These are phyloP conservation scores for Gossypium australe DNA, from an alignment of 345 rosid genomes.

Conservation along the genomic window DNA sequence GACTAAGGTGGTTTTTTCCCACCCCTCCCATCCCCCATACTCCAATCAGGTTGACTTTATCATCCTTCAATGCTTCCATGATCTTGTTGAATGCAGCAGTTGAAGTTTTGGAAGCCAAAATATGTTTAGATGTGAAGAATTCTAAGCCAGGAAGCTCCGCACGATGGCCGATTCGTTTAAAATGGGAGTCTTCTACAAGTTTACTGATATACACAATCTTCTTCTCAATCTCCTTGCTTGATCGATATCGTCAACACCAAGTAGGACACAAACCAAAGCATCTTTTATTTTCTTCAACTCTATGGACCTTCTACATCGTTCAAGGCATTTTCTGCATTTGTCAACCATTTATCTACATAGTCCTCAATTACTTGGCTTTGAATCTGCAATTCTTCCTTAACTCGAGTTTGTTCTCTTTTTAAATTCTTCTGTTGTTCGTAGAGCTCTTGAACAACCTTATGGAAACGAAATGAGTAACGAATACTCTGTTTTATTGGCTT, in stretches of 20 bases:
- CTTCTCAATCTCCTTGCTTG: background rate
- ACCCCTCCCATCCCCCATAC: constrained; percentile 12
- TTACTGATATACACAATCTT: background rate
- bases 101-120: background rate
- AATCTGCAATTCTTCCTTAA: background rate
- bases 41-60: background rate
- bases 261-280: background rate
- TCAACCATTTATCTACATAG: background rate
- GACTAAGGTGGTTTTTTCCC: constrained; percentile 1
- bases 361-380: background rate
- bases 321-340: background rate
- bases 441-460: background rate
- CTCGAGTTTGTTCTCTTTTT: background rate
- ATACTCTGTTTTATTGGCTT: background rate
- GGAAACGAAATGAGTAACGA: background rate
- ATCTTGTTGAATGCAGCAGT: background rate
- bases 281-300: background rate
- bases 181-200: background rate
- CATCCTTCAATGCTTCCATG: background rate
- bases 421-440: background rate
- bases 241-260: background rate
- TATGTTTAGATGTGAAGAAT: background rate
- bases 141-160: background rate
- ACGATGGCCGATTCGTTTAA: background rate
- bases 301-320: background rate